Base-by-base conservation (phyloP, 306 rosid genomes). In the Dryas alaskensis region DNA sequence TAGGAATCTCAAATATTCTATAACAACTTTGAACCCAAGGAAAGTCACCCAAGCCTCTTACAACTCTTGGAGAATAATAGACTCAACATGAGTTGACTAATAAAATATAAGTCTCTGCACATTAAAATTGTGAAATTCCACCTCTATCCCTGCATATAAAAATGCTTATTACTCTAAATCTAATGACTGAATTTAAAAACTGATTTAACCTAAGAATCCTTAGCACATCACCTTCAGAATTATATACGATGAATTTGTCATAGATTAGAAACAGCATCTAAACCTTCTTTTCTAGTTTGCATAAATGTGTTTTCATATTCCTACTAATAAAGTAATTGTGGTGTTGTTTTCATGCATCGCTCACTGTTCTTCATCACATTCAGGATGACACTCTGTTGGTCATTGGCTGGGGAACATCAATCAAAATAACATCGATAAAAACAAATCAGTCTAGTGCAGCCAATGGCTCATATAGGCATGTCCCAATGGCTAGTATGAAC, bases 321-420 rank as follows among this genome's bases (percentile, higher is more conserved):
- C 53, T 10, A 12, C 31, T 55, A 17, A 31, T 57, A 10, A 49
- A n/a, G 22, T 10, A 37, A 63, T 8, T 43, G 7, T 74, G 51
- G 47, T 62, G 25, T 55, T 53, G 37, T 76, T 67, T 75, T 74
- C 74, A 55, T 72, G 58, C 50, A 69, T 59, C 75, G 65, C 79
- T 78, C 82, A 68, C 81, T 74, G 68, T 49, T 77, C 65, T 77
- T 54, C 60, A 43, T 79, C 57, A 51, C 71, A 76, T 85, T 77
- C 84, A 94, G 99, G 99, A 90, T 82, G 99, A 90, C 64, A 74
- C 89, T 31, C 80, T 88, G 66, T 87, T 94, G 87, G 99, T 94
- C 54, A 92, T 92, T 83, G 99, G 96, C 83, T 94, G 99, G 99
- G 99, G 99, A 86, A 88, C 90, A 73, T 92, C 96, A 9, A 84